Conservation (phyloP, 805 yeast genomes). For the Suhomyces sp. region DNA sequence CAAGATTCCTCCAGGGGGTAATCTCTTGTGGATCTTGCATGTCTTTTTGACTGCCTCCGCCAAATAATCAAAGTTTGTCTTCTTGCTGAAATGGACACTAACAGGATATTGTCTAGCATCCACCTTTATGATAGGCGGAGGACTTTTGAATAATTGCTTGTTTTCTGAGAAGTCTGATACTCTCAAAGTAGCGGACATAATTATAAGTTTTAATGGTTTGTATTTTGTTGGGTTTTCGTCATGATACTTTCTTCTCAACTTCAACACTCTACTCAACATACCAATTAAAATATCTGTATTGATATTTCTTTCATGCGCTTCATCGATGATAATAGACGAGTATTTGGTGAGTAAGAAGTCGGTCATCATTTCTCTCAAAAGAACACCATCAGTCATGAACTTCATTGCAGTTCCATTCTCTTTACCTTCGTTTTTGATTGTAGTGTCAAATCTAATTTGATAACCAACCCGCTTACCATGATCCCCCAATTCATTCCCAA, state of each 20-base stretch:
- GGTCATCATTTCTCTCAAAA: slow-evolving; percentile 87
- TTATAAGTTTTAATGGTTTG: slow-evolving; percentile 73
- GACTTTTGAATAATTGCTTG: slow-evolving; percentile 55
- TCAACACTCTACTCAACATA: slow-evolving; percentile 83
- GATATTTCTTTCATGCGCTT: slow-evolving; percentile 95
- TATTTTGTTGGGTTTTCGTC: slow-evolving; percentile 44
- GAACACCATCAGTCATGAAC: slow-evolving; percentile 94
- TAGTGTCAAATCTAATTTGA: slow-evolving; percentile 79
- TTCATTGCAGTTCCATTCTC: slow-evolving; percentile 63
- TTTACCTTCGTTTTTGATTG: slow-evolving; percentile 49
- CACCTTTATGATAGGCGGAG: slow-evolving; percentile 87
- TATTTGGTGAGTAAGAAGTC: slow-evolving; percentile 81
- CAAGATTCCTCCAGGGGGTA: slow-evolving; percentile 94
- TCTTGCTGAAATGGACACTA: slow-evolving; percentile 81
- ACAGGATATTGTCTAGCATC: slow-evolving; percentile 96
- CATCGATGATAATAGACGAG: slow-evolving; percentile 88
- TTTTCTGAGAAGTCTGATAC: slow-evolving; percentile 93
- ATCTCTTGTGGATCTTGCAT: slow-evolving; percentile 76
- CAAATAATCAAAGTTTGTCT: slow-evolving; percentile 73
- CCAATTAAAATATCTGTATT: slow-evolving; percentile 97
- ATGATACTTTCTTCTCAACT: slow-evolving; percentile 59
- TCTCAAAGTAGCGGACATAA: slow-evolving; percentile 96
- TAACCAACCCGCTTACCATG: slow-evolving; percentile 71
- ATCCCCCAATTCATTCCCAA: slow-evolving; percentile 70
- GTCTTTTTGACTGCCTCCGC: slow-evolving; percentile 86